Evolutionary conservation across 2,329 filamentous ascomycete genomes (phyloP).

Genomic region (Fusarium praegraminearum): DNA sequence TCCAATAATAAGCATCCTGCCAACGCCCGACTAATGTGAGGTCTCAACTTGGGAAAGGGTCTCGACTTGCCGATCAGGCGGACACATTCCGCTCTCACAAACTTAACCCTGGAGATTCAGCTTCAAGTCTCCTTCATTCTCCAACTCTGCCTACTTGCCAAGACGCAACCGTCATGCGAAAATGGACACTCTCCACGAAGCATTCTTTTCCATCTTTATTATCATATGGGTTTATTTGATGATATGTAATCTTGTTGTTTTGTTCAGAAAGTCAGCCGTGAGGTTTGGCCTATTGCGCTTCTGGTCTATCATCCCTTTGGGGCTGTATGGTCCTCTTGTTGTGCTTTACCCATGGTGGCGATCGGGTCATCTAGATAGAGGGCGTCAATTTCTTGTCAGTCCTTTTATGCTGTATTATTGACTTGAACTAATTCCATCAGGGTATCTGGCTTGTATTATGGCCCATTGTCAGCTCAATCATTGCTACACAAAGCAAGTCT

Average conservation of each 20-base stretch:
- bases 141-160: background rate
- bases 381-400: slow-evolving; percentile 20
- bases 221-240: slow-evolving; percentile 3
- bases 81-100: slow-evolving; percentile 4
- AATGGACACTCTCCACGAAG: slow-evolving; percentile 22
- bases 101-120: background rate
- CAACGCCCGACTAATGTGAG: slow-evolving; percentile 19
- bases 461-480: slow-evolving; percentile 10
- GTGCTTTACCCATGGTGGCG: slow-evolving; percentile 11
- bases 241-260: background rate
- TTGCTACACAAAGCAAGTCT: background rate
- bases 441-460: slow-evolving; percentile 26
- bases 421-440: background rate
- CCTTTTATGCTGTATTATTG: rapidly evolving
- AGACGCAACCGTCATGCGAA: background rate
- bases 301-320: slow-evolving; percentile 10
- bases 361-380: background rate
- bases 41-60: background rate
- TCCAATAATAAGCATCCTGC: slow-evolving; percentile 6
- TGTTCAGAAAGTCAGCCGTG: background rate
- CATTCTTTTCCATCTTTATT: slow-evolving; percentile 26
- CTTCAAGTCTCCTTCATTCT: background rate
- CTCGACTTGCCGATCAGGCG: slow-evolving; percentile 16
- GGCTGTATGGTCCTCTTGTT: background rate
- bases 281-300: slow-evolving; percentile 14